Evolutionary conservation across 1,284 basidiomycete species (phyloP), one percentile per base, ranked within the genome.

Genomic region (Fomitopsis betulina): DNA sequence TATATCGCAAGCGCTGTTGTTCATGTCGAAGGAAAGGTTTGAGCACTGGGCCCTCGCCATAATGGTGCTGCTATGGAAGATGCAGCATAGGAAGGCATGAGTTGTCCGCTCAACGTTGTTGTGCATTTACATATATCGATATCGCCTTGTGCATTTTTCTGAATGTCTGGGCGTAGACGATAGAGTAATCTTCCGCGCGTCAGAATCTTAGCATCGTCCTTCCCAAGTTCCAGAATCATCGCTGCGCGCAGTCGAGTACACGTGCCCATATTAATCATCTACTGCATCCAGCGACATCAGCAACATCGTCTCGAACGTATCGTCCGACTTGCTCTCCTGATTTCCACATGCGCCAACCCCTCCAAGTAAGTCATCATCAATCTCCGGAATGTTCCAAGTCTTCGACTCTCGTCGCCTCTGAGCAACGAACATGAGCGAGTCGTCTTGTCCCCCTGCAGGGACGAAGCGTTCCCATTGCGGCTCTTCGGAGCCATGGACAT

Each of bases 21-120:
- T 91, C 76, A 84, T 89, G 78, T 88, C 88, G 60, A 93, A 92
- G 72, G 90, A 93, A 66, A 87, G 91, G 68, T 92, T 93, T 64
- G 90, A 93, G 70, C 83, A 84, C 15, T 92, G 87, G 81, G 83
- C 88, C 2, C 72, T 92, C 37, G 72, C 76, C 32, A 81, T 92
- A 61, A 84, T 91, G 77, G 70, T 84, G 27, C 58, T 86, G 45
- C 72, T 75, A 35, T 70, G 66, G 35, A 59, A 62, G 12, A 45
- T 70, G 21, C 67, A 62, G 21, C 54, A 60, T 19, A 54, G 49
- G n/a, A 64, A 61, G 59, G 51, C 63, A 19, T 68, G 51, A 40
- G 17, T 9, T 17, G n/a, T 21, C n/a, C 4, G 12, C 17, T 30
- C 23, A n/a, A 27, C 21, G 12, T 10, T 8, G 5, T 49, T 13